Base-by-base conservation (phyloP, 257 asterid species). In the Solanum sejunctum region DNA sequence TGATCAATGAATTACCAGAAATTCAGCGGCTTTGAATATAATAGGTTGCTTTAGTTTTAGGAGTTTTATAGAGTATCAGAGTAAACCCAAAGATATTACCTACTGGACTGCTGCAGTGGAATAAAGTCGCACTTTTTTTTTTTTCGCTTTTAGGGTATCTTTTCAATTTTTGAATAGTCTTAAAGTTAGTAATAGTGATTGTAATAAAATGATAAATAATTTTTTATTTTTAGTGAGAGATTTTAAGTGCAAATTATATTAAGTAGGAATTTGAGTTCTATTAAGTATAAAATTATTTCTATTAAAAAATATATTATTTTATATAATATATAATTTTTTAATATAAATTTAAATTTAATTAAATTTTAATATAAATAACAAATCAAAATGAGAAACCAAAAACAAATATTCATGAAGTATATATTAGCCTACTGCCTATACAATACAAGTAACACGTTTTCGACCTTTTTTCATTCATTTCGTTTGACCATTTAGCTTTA, bases 1-100 rank as follows among this genome's bases (percentile, higher is more conserved):
- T 81, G 93, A 91, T 91, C 88, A 90, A 91, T 82, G 63, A 64
- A 85, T 81, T 87, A 92, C 93, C 95, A 84, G 90, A 89, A 85
- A 52, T 66, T 85, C 89, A 90, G 87, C 93, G 90, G 86, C 90
- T 91, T 90, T 86, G 89, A 85, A 83, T 51, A 57, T 60, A 28
- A 3, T 47, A 47, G 21, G 60, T 10, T 75, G 1, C 17, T 73
- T 47, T 45, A 21, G 13, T 11, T 45, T 72, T 1, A n/a, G 26
- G 6, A 9, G n/a, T 55, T 17, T 17, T 16, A 36, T 36, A 36
- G 41, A 36, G 41, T 36, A 36, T 28, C 43, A 45, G 39, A 21
- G 60, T 75, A 41, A 13, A 15, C 56, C 45, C 45, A 61, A 61
- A 43, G 36, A 43, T 26, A 45, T 70, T 58, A 69, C 55, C 57